Evolutionary conservation across 2,329 filamentous ascomycete genomes (phyloP), one percentile per base, ranked within the genome.

Genomic region (Hypomyces perniciosus): DNA sequence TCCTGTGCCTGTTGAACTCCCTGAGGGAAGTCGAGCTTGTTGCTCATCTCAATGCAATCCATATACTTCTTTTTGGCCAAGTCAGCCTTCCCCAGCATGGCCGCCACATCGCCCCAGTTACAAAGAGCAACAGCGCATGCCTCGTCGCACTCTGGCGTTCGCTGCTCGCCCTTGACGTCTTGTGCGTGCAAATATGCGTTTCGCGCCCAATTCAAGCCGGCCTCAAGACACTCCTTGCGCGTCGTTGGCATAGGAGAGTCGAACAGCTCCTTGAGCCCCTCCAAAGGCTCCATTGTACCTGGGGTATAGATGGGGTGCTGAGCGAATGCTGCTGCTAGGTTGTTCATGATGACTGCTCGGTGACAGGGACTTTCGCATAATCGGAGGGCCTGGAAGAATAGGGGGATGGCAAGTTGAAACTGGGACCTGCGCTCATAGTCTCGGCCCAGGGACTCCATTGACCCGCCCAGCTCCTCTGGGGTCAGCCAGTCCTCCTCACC

Each of bases 301-400:
- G 68, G 61, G 13, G 65, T 54, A 47, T 67, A 66, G 47, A 76
- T 58, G 7, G 78, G 78, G 54, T 84, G 85, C 66, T 89, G 86
- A 3, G 84, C 85, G 54, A 92, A 81, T 42, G 82, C 84, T 34
- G 81, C 83, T 6, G 88, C 81, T 53, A 92, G 77, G 65, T 92
- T 92, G 72, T 90, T 91, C 88, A 92, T 95, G 63, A 96, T 74
- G 10, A 91, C 77, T 29, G 89, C 86, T 46, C 86, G 83, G 65
- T 95, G 90, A 65, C 91, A 96, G 30, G 75, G 78, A 28, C 72
- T 71, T 26, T 69, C 81, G 77, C 65, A 85, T 42, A 93, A 70
- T 13, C 84, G 78, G 33, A 96, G 75, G 5, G 91, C 89, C 62
- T 95, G 90, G 60, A 96, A 81, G 65, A 91, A 95, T 30, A 96